Evolutionary conservation across 148 eudicot species (phyloP), one percentile per base, ranked within the genome.

Genomic region (Nepenthes mirabilis): DNA sequence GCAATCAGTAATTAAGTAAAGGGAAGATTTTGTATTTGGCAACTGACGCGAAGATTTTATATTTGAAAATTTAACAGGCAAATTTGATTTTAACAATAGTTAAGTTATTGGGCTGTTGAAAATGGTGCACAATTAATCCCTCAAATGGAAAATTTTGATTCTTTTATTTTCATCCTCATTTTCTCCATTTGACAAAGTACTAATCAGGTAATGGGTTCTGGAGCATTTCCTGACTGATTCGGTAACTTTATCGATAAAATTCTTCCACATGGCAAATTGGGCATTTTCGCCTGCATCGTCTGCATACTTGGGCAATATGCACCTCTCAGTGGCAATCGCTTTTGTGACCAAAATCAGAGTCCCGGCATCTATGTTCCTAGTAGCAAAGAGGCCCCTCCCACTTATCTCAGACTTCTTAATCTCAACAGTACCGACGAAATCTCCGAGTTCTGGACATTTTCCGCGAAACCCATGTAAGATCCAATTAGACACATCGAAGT

Each of bases 351-450:
- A 58, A 68, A 91, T 70, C 68, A 83, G 52, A 59, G 70, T 70
- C 58, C 95, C 95, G 69, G 65, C 36, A 59, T 91, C 97, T 37
- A 87, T 33, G 68, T 80, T 85, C 68, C 81, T 87, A 7, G 79
- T 74, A n/a, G 80, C 81, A 70, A 91, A 85, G 33, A 91, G 51
- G 6, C 95, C 97, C 40, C 97, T 76, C 37, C 97, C 97, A 67
- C 93, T 85, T 47, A 85, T 83, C 37, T 79, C 84, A 57, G 93
- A 87, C 71, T 58, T 85, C 75, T 83, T 87, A 37, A 91, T 83
- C 72, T 85, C 89, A 43, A 85, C 72, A 58, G 74, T 50, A n/a
- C 97, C 95, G 14, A 85, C 78, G 62, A 74, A 87, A 70, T 91
- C 97, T 23, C 83, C 81, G 43, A 91, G 61, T 45, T 87, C 93